Percentiles rank a stretch among this genome's conserved stretches.
Conservation (phyloP, 345 rosid genomes). For the Corymbia maculata region DNA sequence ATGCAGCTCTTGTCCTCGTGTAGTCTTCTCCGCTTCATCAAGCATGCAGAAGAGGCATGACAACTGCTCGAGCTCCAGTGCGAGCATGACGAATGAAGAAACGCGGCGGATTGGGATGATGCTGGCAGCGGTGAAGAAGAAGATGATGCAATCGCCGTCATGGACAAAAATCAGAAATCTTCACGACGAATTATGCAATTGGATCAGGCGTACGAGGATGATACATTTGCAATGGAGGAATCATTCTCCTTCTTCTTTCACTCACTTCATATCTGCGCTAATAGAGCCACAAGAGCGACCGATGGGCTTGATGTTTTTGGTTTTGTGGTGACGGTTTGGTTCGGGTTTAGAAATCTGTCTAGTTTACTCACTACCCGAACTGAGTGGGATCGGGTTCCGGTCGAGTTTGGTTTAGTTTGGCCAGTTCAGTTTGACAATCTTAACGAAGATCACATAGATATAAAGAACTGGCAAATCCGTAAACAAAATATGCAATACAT, state of each 20-base stretch:
- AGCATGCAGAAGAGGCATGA: neutral
- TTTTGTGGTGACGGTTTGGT: too few relatives aligned
- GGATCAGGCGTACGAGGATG: neutral
- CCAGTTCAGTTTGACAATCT: neutral
- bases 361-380: neutral
- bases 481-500: neutral
- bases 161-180: neutral
- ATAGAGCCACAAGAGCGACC: neutral
- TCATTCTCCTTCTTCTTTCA: neutral
- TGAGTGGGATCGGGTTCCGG: neutral
- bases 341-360: neutral
- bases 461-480: rapidly evolving
- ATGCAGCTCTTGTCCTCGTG: neutral
- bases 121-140: neutral
- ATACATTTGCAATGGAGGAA: neutral
- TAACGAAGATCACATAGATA: neutral
- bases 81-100: neutral
- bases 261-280: neutral
- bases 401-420: neutral
- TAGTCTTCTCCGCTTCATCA: neutral
- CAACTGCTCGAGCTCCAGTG: neutral
- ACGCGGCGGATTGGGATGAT: neutral
- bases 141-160: neutral
- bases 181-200: neutral
- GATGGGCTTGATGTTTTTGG: too few relatives aligned